Base-by-base conservation (phyloP, 2,329 filamentous ascomycete species). In the Neopestalotiopsis rosae region DNA sequence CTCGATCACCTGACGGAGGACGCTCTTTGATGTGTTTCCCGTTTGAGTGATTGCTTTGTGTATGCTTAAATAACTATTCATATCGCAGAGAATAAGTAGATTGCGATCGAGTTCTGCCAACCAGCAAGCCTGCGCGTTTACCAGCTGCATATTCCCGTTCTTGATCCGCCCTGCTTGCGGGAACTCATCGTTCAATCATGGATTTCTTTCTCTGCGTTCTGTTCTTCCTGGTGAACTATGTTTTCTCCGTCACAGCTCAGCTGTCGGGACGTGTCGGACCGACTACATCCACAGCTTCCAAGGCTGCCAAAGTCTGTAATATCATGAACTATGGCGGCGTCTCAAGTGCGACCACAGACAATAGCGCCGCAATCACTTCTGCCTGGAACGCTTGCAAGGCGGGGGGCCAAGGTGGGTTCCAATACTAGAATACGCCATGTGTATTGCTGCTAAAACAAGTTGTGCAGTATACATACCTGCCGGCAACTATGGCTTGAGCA, bases 291-390 rank as follows among this genome's bases (percentile, higher is more conserved):
- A 71, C 72, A 12, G 71, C 69, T n/a, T 68, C 70, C 61, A 79
- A 79, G 71, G 71, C 74, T 38, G 72, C 74, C n/a, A 72, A 70
- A 66, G 70, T 78, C 3, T 88, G 86, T 78, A 84, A 84, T 73
- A 85, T 88, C 66, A 79, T 84, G 67, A 74, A 82, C 65, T 86
- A 87, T 71, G 86, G 86, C 12, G 86, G 80, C 32, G 79, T 79
- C 20, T 83, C 85, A 1, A 82, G 84, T 71, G 83, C 83, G 49
- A 76, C 78, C 13, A 84, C 83, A 2, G 85, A 88, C 71, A 78
- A 76, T 69, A 69, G 76, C 62, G 73, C 67, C 28, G 76, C 76
- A 28, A 75, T 78, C 67, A 67, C 66, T n/a, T 64, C 70, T 20
- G 74, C 77, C 7, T 77, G 75, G 76, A 58, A 70, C 17, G 75